A percentile compares a stretch with the other conserved stretches of the same genome.
Evolutionary conservation across 2,329 filamentous ascomycete genomes (phyloP).

Genomic region (Colletotrichum gloeosporioides): DNA sequence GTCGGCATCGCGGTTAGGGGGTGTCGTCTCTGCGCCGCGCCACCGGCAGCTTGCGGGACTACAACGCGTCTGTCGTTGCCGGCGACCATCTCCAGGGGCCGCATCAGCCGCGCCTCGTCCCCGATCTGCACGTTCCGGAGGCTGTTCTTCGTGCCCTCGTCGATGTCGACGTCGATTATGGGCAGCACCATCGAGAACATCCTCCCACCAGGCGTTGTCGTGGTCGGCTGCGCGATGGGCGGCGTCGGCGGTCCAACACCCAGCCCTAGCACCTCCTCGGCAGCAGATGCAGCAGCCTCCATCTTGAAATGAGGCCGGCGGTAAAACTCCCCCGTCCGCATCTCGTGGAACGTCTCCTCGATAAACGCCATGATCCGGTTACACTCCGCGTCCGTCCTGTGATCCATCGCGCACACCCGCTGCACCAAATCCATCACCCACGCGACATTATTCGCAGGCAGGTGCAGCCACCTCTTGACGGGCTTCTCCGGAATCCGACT

Average conservation of each 20-base stretch:
- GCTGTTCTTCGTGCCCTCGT: slow-evolving; percentile 15
- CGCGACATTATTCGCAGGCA: slow-evolving; percentile 22
- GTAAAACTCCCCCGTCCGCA: slow-evolving; percentile 20
- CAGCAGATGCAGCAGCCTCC: neutral
- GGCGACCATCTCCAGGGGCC: neutral
- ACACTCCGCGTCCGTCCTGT: slow-evolving; percentile 14
- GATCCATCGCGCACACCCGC: slow-evolving; percentile 21
- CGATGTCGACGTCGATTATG: slow-evolving; percentile 23
- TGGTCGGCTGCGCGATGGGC: neutral
- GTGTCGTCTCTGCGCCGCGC: neutral
- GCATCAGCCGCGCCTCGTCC: neutral
- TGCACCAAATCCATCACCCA: slow-evolving; percentile 25
- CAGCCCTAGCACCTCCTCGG: neutral
- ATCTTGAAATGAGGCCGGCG: slow-evolving; percentile 21
- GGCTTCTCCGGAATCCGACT: neutral
- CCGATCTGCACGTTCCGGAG: slow-evolving; percentile 18
- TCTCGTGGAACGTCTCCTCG: slow-evolving; percentile 23
- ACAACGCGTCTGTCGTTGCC: neutral
- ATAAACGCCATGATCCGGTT: slow-evolving; percentile 21
- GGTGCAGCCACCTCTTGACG: slow-evolving; percentile 22
- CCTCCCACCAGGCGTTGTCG: neutral
- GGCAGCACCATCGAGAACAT: slow-evolving; percentile 24
- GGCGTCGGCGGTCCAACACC: neutral
- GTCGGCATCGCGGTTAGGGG: slow-evolving; percentile 22
- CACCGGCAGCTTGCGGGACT: neutral